Evolutionary conservation across 2,329 filamentous ascomycete species (phyloP).

Genomic region (Fusarium sarcochroum): DNA sequence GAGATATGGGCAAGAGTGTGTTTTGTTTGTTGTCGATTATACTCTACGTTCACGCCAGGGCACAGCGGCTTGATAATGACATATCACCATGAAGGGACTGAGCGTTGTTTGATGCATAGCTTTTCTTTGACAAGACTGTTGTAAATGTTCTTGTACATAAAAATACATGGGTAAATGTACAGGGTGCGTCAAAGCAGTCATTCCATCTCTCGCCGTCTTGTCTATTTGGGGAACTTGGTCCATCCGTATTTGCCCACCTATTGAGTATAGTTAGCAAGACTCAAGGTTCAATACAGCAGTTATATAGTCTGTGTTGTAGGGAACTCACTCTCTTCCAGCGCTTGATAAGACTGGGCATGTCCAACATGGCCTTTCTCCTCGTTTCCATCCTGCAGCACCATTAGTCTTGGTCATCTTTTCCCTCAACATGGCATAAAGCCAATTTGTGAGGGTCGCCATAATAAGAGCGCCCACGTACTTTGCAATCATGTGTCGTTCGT

Average conservation of each 20-base stretch:
- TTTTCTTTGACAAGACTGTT: slow-evolving; percentile 28
- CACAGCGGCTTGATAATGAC: not conserved
- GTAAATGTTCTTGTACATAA: slow-evolving; percentile 48
- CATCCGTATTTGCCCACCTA: slow-evolving; percentile 69
- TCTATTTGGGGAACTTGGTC: slow-evolving; percentile 71
- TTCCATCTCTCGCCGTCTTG: slow-evolving; percentile 35
- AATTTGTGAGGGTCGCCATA: not conserved
- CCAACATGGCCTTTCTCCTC: slow-evolving; percentile 91
- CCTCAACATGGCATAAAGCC: not conserved
- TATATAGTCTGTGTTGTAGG: not conserved
- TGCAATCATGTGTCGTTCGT: slow-evolving; percentile 87
- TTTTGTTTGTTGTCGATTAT: not conserved
- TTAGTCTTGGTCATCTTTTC: slow-evolving; percentile 33
- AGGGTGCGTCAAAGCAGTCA: slow-evolving; percentile 40
- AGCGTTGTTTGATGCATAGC: slow-evolving; percentile 6
- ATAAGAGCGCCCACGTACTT: slow-evolving; percentile 65
- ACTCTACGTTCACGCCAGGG: not conserved
- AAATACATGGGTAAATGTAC: slow-evolving; percentile 55
- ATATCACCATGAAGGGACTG: slow-evolving; percentile 9
- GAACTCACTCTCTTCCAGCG: slow-evolving; percentile 87
- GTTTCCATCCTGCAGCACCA: slow-evolving; percentile 77
- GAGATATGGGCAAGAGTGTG: no score
- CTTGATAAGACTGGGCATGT: slow-evolving; percentile 92
- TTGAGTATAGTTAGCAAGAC: slow-evolving; percentile 52
- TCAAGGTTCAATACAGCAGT: not conserved